Conservation (phyloP, 2,329 filamentous ascomycete species). For the Rhynchosporium secalis region DNA sequence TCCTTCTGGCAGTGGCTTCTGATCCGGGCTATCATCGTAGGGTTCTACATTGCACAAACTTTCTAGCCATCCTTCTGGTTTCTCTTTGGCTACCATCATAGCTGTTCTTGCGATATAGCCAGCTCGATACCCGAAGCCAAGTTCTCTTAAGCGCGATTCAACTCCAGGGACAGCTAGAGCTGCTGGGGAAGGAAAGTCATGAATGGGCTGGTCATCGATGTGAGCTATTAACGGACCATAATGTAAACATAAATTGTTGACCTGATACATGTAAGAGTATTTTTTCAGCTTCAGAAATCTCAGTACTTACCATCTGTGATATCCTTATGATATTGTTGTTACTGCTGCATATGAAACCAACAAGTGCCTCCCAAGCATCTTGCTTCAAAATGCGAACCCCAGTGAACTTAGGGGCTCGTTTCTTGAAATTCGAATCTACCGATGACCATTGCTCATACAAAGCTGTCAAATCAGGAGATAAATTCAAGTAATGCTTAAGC, state of each 20-base stretch:
- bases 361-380: conserved; percentile 91
- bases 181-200: conserved; percentile 82
- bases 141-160: conserved; percentile 73
- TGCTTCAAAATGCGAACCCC: conserved; percentile 92
- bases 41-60: conserved; percentile 76
- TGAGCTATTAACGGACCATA: conserved; percentile 78
- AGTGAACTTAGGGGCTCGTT: conserved; percentile 81
- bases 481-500: conserved; percentile 82
- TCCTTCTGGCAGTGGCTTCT: conserved; percentile 49
- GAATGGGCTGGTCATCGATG: conserved; percentile 69
- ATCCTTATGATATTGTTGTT: conserved; percentile 98
- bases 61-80: conserved; percentile 73
- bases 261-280: conserved; percentile 43
- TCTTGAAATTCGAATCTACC: conserved; percentile 83
- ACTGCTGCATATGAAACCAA: conserved; percentile 97
- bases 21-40: conserved; percentile 65
- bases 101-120: conserved; percentile 91
- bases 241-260: conserved; percentile 82
- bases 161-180: conserved; percentile 73
- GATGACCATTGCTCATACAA: conserved; percentile 87
- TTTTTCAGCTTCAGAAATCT: not conserved
- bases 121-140: conserved; percentile 93
- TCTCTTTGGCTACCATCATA: conserved; percentile 65
- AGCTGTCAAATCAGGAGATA: conserved; percentile 70
- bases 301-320: conserved; percentile 76